Evolutionary conservation across 805 yeast species (phyloP), one percentile per base, ranked within the genome.

Genomic region (Starmera quercuum): DNA sequence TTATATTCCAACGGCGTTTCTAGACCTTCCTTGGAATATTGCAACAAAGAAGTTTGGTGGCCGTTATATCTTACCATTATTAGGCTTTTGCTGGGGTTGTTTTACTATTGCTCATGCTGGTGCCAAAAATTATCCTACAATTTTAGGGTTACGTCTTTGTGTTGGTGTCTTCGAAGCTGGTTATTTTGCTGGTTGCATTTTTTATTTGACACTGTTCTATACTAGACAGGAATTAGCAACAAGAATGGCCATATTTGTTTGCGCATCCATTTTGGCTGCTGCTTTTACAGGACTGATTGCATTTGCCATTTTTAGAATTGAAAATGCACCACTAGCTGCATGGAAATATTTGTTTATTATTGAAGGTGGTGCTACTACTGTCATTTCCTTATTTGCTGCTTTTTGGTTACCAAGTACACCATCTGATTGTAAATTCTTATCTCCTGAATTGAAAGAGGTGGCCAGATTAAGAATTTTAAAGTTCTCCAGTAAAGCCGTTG

Each of bases 141-240:
- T 67, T 39, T 37, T 66, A 22, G 63, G 59, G 5, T 46, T 59
- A 20, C 50, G 73, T 35, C 45, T 66, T 18, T 34, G 66, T 19
- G 45, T 66, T 31, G 73, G 71, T 12, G 43, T 57, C 24, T 53
- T 63, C 20, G 73, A 66, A 45, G 62, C 69, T 26, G 69, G 68
- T 3, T 66, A 63, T 40, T 66, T 38, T 27, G 39, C 45, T 11
- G 41, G 44, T 13, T 36, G 38, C 10, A 34, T 43, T n/a, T 32
- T 44, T 29, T 37, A 41, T 23, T 33, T 44, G 6, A 35, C 50
- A 6, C 27, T 38, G 15, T 43, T 38, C 26, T 45, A 44, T 21
- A 41, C 39, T 17, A 38, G 41, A 24, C 13, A 22, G 9, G 50
- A 45, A 26, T 25, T 44, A 13, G 43, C 43, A 2, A 24, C 28